Evolutionary conservation across 2,329 filamentous ascomycete species (phyloP), one percentile per base, ranked within the genome.

Genomic region (Scedosporium dehoogii): DNA sequence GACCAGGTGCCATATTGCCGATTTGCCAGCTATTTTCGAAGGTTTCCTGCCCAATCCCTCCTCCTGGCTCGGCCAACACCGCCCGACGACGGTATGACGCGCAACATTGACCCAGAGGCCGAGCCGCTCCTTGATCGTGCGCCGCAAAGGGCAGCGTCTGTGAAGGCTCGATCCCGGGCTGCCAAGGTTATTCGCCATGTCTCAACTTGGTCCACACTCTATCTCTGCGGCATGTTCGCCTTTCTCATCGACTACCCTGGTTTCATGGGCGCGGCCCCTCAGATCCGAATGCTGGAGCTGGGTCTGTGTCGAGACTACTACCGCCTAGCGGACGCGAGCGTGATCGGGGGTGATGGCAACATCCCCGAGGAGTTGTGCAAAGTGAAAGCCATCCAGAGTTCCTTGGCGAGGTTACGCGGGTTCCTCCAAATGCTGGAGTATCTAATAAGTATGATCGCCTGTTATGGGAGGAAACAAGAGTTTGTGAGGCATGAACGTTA

Each of bases 251-350:
- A 65, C 58, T 58, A 61, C 18, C 64, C 64, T 10, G 18, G 12
- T 25, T 65, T 63, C 55, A 65, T 65, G 64, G 48, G 55, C n/a
- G 62, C 63, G 55, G 62, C 44, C 12, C 58, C 64, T 38, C 51
- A 59, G 62, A 38, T 65, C n/a, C 62, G 64, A 27, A 63, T 65
- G 64, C 57, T 65, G 9, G 64, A 65, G 33, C 25, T 62, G 14
- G 48, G 59, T 23, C 59, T 63, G n/a, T 65, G 64, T 38, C 62
- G 64, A 23, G 64, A 65, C 51, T 58, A 63, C 41, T 65, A 65
- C 38, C 16, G 46, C 3, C 12, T 53, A n/a, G 7, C 21, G 42
- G 62, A 63, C 38, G 44, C 62, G 16, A 48, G 58, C 16, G 55
- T 63, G 33, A 63, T 65, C 25, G 46, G 59, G 12, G 55, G 42